Conservation (phyloP, 2,329 filamentous ascomycete species). For the Thermoascus crustaceus region DNA sequence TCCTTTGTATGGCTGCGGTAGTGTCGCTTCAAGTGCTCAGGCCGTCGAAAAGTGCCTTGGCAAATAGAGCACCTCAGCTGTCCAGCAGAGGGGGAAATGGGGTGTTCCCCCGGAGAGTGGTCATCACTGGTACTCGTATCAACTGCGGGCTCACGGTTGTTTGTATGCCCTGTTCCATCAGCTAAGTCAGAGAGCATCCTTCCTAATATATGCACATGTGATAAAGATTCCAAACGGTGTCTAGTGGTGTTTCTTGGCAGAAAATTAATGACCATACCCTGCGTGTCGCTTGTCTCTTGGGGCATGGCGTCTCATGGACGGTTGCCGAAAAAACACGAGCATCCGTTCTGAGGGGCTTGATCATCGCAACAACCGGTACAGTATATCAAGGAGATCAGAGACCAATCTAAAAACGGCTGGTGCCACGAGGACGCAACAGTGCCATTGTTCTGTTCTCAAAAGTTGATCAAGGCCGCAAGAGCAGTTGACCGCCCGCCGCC, state of each 20-base stretch:
- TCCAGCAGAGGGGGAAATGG: conserved; percentile 10
- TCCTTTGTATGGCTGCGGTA: conserved; percentile 34
- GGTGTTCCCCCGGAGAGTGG: conserved; percentile 8
- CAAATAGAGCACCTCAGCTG: conserved; percentile 28
- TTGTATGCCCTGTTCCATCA: conserved; percentile 9
- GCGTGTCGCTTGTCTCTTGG: conserved; percentile 18
- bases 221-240: too few species aligned
- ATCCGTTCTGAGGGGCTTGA: not conserved
- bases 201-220: too few species aligned
- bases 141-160: conserved; percentile 11
- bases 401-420: too few species aligned
- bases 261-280: conserved; percentile 10
- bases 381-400: too few species aligned
- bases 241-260: not conserved
- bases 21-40: conserved; percentile 36
- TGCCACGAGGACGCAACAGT: too few species aligned
- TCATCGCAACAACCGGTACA: not conserved
- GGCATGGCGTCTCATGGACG: conserved; percentile 22
- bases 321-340: conserved; percentile 4
- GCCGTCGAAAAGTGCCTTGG: conserved; percentile 30
- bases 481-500: too few species aligned
- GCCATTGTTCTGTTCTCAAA: too few species aligned
- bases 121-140: conserved; percentile 7
- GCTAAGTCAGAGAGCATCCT: too few species aligned
- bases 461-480: too few species aligned